These are phyloP conservation scores for Fusarium stilboides DNA, from an alignment of 2,329 filamentous ascomycete species.

Conservation along the genomic window DNA sequence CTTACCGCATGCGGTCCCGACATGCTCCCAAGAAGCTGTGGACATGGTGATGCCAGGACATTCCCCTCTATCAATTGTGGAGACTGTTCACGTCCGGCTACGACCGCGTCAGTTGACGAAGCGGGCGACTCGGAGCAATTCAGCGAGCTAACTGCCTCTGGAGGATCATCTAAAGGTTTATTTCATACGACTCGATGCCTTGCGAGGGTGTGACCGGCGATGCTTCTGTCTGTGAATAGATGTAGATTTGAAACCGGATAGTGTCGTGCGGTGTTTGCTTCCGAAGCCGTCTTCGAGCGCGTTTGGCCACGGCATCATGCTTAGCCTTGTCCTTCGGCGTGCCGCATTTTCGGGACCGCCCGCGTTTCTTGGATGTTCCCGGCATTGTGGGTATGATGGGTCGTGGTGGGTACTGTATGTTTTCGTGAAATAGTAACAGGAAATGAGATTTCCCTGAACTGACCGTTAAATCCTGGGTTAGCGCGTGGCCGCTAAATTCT, in stretches of 20 bases:
- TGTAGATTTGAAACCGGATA: slow-evolving; percentile 12
- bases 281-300: slow-evolving; percentile 13
- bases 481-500: not conserved
- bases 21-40: not conserved
- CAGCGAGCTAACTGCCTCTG: not conserved
- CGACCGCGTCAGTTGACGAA: not conserved
- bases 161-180: not conserved
- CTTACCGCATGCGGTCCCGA: not conserved
- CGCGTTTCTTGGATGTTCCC: slow-evolving; percentile 4
- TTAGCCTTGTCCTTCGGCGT: slow-evolving; percentile 10
- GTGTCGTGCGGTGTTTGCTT: not conserved
- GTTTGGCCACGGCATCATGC: slow-evolving; percentile 12
- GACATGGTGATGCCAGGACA: not conserved
- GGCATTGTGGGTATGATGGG: slow-evolving; percentile 1
- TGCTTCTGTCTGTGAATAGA: slow-evolving; percentile 14
- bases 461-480: not conserved
- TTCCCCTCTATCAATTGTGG: not conserved
- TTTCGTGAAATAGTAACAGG: not conserved
- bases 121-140: not conserved
- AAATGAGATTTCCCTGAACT: not conserved
- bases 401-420: not conserved
- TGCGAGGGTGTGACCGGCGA: slow-evolving; percentile 6
- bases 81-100: not conserved
- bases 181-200: not conserved
- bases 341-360: slow-evolving; percentile 15